Base-by-base conservation (phyloP, 495 filamentous ascomycete genomes). In the Cercophora scortea region DNA sequence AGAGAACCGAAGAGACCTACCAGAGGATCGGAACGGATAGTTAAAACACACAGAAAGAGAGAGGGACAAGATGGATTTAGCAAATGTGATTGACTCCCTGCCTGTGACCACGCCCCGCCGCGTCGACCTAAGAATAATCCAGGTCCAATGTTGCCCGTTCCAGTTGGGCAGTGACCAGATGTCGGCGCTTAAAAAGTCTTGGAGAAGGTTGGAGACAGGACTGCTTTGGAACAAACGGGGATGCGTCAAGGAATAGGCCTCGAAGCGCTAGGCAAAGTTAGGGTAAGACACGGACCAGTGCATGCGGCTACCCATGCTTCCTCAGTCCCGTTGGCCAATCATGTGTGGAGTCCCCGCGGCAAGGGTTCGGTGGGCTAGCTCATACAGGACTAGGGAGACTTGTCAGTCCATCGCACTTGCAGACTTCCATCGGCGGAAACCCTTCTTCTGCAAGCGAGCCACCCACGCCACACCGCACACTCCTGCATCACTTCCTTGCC, bases 141-240 rank as follows among this genome's bases (percentile, higher is more conserved):
- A 44, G 9, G 17, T 44, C 42, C 17, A 12, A 13, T 44, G 13
- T 9, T 12, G 42, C 42, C 17, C 42, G 17, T 11, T 40, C 2
- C n/a, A 15, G 38, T 15, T 11, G 38, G 11, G n/a, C 38, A 40
- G 38, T 40, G 44, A 17, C 12, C 44, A 47, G 12, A n/a, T 32
- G 15, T 49, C 33, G 49, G 49, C 49, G 49, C 49, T 50, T 50
- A 50, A 42, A 35, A 13, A 9, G 15, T 42, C 25, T 25, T 25
- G 25, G 25, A 25, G 25, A 25, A 25, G 25, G 49, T 17, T 18
- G 39, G 36, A 34, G 16, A 11, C n/a, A 13, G 35, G 35, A 40
- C 40, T n/a, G n/a, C n/a, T n/a, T 36, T 40, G 10, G 16, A 49
- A 50, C 35, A 34, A 44, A 44, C 17, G 10, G 45, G 45, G 15